These are phyloP conservation scores for Wickerhamiella dianesei DNA, from an alignment of 805 yeast species.

Conservation along the genomic window DNA sequence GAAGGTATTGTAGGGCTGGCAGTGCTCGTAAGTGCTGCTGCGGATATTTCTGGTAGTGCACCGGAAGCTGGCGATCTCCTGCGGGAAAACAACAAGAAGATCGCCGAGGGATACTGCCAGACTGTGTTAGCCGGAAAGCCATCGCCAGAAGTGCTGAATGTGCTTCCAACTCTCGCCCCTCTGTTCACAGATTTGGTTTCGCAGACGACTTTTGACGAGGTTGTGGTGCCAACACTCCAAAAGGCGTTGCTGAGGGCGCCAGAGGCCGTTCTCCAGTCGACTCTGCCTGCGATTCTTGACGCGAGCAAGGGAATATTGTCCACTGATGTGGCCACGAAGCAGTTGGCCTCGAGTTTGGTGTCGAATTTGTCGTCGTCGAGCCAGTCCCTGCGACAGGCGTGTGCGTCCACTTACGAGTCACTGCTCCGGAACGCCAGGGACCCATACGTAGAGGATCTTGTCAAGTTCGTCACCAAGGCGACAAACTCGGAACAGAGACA, in stretches of 20 bases:
- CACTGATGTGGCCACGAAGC: slow-evolving; percentile 27
- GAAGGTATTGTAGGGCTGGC: neutral
- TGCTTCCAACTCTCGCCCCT: slow-evolving; percentile 27
- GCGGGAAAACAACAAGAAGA: neutral
- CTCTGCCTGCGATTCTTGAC: slow-evolving; percentile 39
- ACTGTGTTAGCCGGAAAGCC: slow-evolving; percentile 23
- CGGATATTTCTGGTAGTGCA: neutral
- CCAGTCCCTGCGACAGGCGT: slow-evolving; percentile 42
- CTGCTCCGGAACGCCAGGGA: slow-evolving; percentile 23
- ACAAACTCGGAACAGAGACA: slow-evolving; percentile 54
- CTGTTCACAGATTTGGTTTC: slow-evolving; percentile 29
- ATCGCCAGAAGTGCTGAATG: slow-evolving; percentile 3
- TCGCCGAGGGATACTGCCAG: slow-evolving; percentile 18
- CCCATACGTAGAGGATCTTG: slow-evolving; percentile 37
- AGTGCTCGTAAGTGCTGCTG: neutral
- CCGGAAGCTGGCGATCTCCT: slow-evolving; percentile 1
- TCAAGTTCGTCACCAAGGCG: slow-evolving; percentile 45
- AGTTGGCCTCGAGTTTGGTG: slow-evolving; percentile 38
- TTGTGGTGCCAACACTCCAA: slow-evolving; percentile 49
- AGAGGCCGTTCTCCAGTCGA: slow-evolving; percentile 45
- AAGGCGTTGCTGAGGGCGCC: slow-evolving; percentile 69
- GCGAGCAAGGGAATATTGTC: slow-evolving; percentile 31
- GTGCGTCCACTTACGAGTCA: slow-evolving; percentile 28
- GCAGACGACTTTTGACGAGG: slow-evolving; percentile 27
- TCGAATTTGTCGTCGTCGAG: slow-evolving; percentile 58